phyloP scores from a whole-genome alignment of 371 early-diverging fungal species.

The Zancudomyces culisetae region DNA sequence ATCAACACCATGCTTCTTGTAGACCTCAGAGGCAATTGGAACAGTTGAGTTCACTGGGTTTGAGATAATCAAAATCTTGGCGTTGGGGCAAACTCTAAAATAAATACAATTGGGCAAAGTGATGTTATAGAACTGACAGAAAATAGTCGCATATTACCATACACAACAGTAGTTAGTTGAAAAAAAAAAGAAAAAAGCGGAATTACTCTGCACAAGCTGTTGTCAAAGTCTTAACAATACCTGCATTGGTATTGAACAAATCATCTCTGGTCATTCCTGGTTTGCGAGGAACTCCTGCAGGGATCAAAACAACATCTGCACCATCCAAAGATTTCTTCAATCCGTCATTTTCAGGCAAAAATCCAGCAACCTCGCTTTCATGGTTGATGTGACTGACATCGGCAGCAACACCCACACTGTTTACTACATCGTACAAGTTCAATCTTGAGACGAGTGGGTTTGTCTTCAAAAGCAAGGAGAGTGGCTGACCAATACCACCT shows the following conservation, averaged over 20 bases:
- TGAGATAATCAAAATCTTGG: slow-evolving; percentile 89
- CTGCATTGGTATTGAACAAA: slow-evolving; percentile 94
- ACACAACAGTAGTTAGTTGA: no score
- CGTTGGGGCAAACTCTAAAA: slow-evolving; percentile 62
- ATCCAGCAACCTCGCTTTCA: slow-evolving; percentile 66
- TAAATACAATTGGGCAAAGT: slow-evolving; percentile 22
- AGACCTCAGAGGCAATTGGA: slow-evolving; percentile 92
- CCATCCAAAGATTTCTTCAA: slow-evolving; percentile 73
- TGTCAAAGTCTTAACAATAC: slow-evolving; percentile 81
- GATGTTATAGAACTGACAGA: no score
- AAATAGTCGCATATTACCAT: no score
- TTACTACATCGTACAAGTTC: slow-evolving; percentile 86
- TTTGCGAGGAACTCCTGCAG: slow-evolving; percentile 98
- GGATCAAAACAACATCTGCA: slow-evolving; percentile 85
- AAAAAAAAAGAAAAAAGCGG: not conserved
- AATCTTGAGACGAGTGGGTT: slow-evolving; percentile 65
- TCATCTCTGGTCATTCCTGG: slow-evolving; percentile 99
- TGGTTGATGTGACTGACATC: slow-evolving; percentile 95
- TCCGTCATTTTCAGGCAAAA: slow-evolving; percentile 57
- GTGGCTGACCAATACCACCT: slow-evolving; percentile 84
- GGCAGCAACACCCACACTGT: slow-evolving; percentile 94
- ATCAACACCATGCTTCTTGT: slow-evolving; percentile 83
- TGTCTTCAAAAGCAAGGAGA: slow-evolving; percentile 72
- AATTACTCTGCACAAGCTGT: slow-evolving; percentile 34
- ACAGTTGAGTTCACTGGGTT: slow-evolving; percentile 99